Evolutionary conservation across 495 filamentous ascomycete genomes (phyloP).

Genomic region (Amniculicola lignicola): DNA sequence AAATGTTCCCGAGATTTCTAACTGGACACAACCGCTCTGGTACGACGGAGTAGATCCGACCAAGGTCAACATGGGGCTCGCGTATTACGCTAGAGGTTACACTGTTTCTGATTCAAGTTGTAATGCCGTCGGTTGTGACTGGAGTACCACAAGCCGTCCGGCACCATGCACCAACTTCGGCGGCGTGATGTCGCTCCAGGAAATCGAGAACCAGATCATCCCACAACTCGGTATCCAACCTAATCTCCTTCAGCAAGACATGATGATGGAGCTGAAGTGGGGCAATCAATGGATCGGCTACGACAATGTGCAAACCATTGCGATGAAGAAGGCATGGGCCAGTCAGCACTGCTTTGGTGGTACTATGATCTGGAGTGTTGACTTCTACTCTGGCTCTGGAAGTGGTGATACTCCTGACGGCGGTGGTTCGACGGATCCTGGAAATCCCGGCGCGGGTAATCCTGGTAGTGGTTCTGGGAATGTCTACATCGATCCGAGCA

Average conservation of each 20-base stretch:
- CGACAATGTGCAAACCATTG: constrained; percentile 37
- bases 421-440: not conserved
- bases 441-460: too few species aligned
- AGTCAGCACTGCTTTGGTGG: constrained; percentile 40
- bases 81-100: constrained; percentile 45
- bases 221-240: constrained; percentile 35
- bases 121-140: constrained; percentile 1
- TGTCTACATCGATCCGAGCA: not conserved
- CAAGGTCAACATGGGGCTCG: constrained; percentile 46
- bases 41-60: constrained; percentile 37
- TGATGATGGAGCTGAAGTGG: constrained; percentile 25
- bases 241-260: not conserved
- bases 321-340: constrained; percentile 33
- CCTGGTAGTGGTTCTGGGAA: too few species aligned
- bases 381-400: constrained; percentile 30
- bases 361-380: constrained; percentile 43
- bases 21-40: constrained; percentile 42
- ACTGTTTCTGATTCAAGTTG: constrained; percentile 42
- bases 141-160: too few species aligned
- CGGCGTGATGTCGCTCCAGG: not conserved
- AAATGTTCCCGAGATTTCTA: constrained; percentile 44
- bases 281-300: constrained; percentile 43
- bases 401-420: not conserved
- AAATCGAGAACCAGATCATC: constrained; percentile 7
- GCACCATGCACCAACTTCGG: constrained; percentile 12